Evolutionary conservation across 768 basidiomycete genomes (phyloP).

Genomic region (Tephrocybe sp.): DNA sequence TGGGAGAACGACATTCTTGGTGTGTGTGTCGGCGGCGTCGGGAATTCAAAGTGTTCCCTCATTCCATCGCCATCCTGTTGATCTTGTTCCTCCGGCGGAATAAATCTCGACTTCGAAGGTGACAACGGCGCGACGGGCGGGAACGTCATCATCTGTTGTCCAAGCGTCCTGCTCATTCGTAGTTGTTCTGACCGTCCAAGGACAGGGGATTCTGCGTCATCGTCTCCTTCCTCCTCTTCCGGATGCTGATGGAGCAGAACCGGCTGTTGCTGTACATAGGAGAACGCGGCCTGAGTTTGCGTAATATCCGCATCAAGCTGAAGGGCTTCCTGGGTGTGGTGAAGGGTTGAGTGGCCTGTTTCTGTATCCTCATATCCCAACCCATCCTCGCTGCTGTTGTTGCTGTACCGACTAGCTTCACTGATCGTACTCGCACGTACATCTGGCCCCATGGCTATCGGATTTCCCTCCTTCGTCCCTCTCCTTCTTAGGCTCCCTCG

Average conservation of each 20-base stretch:
- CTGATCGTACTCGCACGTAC: conserved; percentile 23
- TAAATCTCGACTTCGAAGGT: conserved; percentile 10
- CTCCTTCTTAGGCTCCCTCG: conserved; percentile 9
- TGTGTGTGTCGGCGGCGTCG: conserved; percentile 10
- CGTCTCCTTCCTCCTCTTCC: neutral
- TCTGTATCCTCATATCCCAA: conserved; percentile 21
- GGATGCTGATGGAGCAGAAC: neutral
- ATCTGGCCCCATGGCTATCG: conserved; percentile 5
- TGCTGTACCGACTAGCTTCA: conserved; percentile 20
- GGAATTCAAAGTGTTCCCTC: conserved; percentile 5
- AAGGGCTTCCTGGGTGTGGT: neutral
- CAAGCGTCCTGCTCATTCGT: neutral
- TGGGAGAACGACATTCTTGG: neutral
- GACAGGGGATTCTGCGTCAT: conserved; percentile 2
- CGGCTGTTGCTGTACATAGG: neutral
- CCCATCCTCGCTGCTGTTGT: conserved; percentile 16
- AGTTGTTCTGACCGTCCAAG: neutral
- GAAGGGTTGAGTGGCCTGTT: conserved; percentile 9
- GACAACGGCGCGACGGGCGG: conserved; percentile 21
- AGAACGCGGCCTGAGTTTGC: conserved; percentile 6
- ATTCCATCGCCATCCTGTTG: neutral
- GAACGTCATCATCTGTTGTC: conserved; percentile 14
- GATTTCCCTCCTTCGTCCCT: conserved; percentile 5
- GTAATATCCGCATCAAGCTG: conserved; percentile 12
- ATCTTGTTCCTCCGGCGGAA: neutral